phyloP scores from a whole-genome alignment of 805 yeast species.

The Hanseniaspora occidentalis region DNA sequence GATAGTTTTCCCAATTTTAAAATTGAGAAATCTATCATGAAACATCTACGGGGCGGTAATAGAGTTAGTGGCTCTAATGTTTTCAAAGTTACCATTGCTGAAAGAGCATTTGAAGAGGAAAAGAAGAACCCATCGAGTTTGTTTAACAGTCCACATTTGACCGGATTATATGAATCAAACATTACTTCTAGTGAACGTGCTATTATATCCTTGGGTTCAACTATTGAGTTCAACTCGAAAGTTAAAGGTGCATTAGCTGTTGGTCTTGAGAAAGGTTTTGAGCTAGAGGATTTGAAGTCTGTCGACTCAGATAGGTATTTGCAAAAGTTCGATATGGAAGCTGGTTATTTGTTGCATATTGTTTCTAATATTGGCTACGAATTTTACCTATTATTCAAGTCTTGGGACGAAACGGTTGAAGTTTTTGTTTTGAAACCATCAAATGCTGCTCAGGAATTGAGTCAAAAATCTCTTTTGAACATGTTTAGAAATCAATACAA shows the following conservation, averaged over 20 bases:
- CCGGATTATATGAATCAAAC: conserved; percentile 68
- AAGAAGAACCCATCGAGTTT: conserved; percentile 44
- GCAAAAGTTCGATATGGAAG: conserved; percentile 39
- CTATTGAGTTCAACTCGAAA: conserved; percentile 55
- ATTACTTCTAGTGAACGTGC: conserved; percentile 60
- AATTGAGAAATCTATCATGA: conserved; percentile 32
- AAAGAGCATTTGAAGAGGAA: conserved; percentile 45
- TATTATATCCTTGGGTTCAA: conserved; percentile 64
- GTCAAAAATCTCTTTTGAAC: conserved; percentile 15
- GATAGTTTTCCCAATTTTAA: conserved; percentile 36
- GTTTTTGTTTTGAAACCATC: conserved; percentile 61
- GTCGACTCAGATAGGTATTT: conserved; percentile 43
- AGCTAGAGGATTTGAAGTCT: conserved; percentile 38
- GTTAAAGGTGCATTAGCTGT: conserved; percentile 75
- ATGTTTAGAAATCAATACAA: conserved; percentile 42
- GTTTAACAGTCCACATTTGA: conserved; percentile 45
- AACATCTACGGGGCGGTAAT: conserved; percentile 52
- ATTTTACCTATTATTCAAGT: conserved; percentile 47
- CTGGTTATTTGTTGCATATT: conserved; percentile 56
- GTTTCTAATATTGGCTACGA: conserved; percentile 60
- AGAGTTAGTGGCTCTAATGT: conserved; percentile 33
- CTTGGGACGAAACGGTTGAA: conserved; percentile 41
- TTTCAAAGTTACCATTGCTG: conserved; percentile 59
- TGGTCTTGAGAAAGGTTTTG: conserved; percentile 79
- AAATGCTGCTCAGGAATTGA: conserved; percentile 29